Base-by-base conservation (phyloP, 1,139 yeast genomes). In the Yamadazyma sp. region DNA sequence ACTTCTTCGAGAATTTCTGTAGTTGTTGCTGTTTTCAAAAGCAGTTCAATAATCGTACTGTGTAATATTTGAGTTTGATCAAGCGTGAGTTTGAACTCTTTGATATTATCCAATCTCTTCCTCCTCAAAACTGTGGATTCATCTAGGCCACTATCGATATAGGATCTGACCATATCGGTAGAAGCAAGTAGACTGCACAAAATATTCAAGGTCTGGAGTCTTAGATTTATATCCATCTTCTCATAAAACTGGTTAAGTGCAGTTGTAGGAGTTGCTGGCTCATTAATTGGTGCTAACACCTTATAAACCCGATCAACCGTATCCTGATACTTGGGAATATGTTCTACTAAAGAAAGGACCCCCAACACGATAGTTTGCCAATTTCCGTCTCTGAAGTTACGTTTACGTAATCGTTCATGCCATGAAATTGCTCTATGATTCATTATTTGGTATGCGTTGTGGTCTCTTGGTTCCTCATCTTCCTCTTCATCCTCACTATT, bases 281-380 rank as follows among this genome's bases (percentile, higher is more conserved):
- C 54, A 38, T 70, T 71, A 10, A 64, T 52, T 0, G 94, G 89
- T 0, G 92, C 88, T 37, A 84, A 59, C 1, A 61, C 54, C 33
- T 70, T 70, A 43, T 70, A 75, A 2, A 78, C 73, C 28, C 65
- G 62, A 12, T 61, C 65, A 40, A 83, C 75, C 5, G 62, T 59
- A 0, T 65, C 64, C 22, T 67, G 56, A 62, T 77, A 84, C 15
- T 73, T 72, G 0, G 82, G 79, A 23, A 82, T 71, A 48, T 79
- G 71, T 33, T 80, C 80, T 9, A 84, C 77, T 37, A 77, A 60
- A 1, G 82, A 73, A 22, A 89, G 68, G 4, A 89, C 69, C 14
- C 96, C 96, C 32, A 89, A 59, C 25, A 89, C 61, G 33, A 85
- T 77, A 31, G 83, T 73, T 51, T 87, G 84, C 96, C 97, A 90